Conservation (phyloP, 1,284 basidiomycete genomes). For the Peniophora sp. region DNA sequence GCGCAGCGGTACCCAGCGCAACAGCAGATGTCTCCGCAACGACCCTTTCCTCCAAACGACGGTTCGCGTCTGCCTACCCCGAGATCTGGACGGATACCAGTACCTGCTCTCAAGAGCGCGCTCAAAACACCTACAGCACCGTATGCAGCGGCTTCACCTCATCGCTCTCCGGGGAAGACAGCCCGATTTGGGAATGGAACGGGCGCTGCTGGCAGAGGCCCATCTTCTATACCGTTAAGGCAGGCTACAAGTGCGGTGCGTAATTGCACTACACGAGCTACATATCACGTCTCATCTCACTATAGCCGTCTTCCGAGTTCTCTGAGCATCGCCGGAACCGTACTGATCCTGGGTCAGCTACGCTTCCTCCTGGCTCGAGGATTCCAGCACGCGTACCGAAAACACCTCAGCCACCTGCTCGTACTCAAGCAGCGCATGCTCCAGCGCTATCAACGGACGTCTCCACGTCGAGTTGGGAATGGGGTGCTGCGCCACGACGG, state of each 20-base stretch:
- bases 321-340: slow-evolving; percentile 21
- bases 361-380: slow-evolving; percentile 8
- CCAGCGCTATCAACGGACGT: slow-evolving; percentile 14
- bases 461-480: slow-evolving; percentile 20
- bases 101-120: background rate
- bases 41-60: no score
- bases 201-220: background rate
- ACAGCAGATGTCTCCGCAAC: no score
- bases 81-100: background rate
- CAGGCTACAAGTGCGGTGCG: slow-evolving; percentile 11
- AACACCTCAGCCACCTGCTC: slow-evolving; percentile 7
- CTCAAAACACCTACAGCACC: no score
- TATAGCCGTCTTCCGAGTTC: background rate
- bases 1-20: no score
- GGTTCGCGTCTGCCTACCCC: no score
- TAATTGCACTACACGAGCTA: background rate
- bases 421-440: slow-evolving; percentile 3
- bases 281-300: no score
- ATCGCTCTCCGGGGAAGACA: background rate
- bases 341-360: slow-evolving; percentile 27
- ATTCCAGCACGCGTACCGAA: slow-evolving; percentile 11
- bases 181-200: slow-evolving; percentile 4
- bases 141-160: slow-evolving; percentile 2
- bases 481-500: slow-evolving; percentile 16
- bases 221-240: slow-evolving; percentile 12